Evolutionary conservation across 2,329 filamentous ascomycete genomes (phyloP).

Genomic region (Xylogone sp.): DNA sequence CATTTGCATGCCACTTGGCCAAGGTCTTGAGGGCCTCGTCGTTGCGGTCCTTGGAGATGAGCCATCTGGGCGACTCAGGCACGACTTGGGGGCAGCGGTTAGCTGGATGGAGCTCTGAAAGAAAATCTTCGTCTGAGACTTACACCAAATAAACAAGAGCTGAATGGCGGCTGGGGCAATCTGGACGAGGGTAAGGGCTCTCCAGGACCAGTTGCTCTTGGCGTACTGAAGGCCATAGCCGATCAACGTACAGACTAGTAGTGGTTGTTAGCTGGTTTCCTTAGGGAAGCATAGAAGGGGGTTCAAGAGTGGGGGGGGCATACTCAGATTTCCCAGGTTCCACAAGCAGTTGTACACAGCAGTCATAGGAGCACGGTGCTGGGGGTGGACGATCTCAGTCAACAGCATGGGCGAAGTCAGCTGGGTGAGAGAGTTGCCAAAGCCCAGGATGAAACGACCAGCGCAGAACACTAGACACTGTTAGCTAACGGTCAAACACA

Average conservation of each 20-base stretch:
- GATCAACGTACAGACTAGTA: conserved; percentile 2
- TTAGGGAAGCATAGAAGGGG: background rate
- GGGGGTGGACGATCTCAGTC: conserved; percentile 64
- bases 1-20: conserved; percentile 53
- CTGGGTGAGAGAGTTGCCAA: conserved; percentile 63
- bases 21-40: conserved; percentile 51
- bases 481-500: background rate
- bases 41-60: conserved; percentile 50
- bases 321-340: conserved; percentile 51
- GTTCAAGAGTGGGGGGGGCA: conserved; percentile 1
- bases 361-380: conserved; percentile 62
- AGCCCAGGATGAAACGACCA: conserved; percentile 61
- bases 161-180: conserved; percentile 58
- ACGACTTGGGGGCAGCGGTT: conserved; percentile 24
- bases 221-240: background rate
- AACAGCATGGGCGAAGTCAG: conserved; percentile 61
- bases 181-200: conserved; percentile 62
- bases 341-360: conserved; percentile 66
- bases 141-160: conserved; percentile 58
- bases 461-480: conserved; percentile 45
- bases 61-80: conserved; percentile 60
- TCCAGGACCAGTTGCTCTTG: conserved; percentile 61
- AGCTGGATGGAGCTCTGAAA: background rate
- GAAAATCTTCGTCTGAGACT: conserved; percentile 7
- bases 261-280: background rate